phyloP scores from a whole-genome alignment of 2,329 filamentous ascomycete species.

The Exophiala bonariae region DNA sequence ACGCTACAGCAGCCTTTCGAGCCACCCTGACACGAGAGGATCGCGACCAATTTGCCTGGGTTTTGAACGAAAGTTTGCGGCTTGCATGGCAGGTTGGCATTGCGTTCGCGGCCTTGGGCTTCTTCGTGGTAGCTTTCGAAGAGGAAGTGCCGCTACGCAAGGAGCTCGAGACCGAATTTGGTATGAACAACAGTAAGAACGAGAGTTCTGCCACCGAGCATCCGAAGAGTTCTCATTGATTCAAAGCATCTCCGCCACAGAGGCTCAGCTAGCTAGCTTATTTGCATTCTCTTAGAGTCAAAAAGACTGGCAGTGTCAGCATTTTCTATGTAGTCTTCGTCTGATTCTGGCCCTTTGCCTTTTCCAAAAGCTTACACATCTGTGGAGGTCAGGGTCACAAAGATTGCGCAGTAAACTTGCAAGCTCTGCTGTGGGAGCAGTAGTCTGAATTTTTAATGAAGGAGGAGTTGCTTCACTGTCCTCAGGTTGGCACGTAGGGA shows the following conservation, averaged over 20 bases:
- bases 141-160: constrained; percentile 21
- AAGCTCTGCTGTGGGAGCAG: too few relatives aligned
- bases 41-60: constrained; percentile 7
- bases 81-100: constrained; percentile 22
- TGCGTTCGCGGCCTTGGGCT: constrained; percentile 20
- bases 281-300: too few relatives aligned
- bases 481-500: too few relatives aligned
- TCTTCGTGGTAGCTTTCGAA: constrained; percentile 17
- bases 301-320: too few relatives aligned
- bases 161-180: constrained; percentile 21
- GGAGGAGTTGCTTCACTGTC: too few relatives aligned
- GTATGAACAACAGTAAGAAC: constrained; percentile 1
- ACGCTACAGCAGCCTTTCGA: constrained; percentile 10
- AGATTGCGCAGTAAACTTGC: too few relatives aligned
- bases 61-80: constrained; percentile 16
- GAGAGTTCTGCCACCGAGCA: not conserved
- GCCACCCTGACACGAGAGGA: not conserved
- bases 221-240: constrained; percentile 2
- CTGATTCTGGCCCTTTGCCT: too few relatives aligned
- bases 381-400: too few relatives aligned
- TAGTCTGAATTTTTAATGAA: too few relatives aligned
- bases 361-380: too few relatives aligned
- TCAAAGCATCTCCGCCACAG: constrained; percentile 5
- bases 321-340: too few relatives aligned
- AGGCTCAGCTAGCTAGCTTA: constrained; percentile 1